These are phyloP conservation scores for Noccaea bulbosa DNA, from an alignment of 345 rosid genomes.

Conservation along the genomic window DNA sequence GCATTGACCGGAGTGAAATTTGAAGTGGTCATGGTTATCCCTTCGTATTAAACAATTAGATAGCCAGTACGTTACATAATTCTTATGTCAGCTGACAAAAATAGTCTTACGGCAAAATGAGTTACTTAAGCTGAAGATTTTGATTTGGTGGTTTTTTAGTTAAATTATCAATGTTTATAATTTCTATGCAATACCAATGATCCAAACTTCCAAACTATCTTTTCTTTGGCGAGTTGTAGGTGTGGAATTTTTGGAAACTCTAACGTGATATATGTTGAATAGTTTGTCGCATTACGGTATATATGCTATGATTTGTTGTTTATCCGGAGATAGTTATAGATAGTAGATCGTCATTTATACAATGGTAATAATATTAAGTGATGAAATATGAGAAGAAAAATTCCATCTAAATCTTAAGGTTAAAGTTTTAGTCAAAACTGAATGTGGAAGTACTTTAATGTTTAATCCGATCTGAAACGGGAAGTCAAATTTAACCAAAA, in stretches of 20 bases:
- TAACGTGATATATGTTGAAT: not conserved
- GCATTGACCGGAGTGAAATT: slow-evolving; percentile 6
- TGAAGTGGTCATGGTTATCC: not conserved
- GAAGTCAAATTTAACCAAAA: slow-evolving; percentile 7
- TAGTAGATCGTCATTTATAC: not conserved
- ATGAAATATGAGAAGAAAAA: too few relatives aligned
- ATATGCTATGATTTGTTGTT: too few relatives aligned
- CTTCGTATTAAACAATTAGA: not conserved
- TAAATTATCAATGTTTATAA: not conserved
- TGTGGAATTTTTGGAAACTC: not conserved
- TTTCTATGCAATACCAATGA: not conserved
- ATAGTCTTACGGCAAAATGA: not conserved
- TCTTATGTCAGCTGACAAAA: not conserved
- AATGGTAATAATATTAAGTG: not conserved
- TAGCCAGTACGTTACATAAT: not conserved
- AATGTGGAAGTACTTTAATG: slow-evolving; percentile 4
- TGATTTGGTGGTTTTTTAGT: not conserved
- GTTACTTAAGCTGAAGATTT: not conserved
- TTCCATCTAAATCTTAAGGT: not conserved
- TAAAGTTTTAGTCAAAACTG: not conserved
- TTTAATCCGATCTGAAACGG: not conserved
- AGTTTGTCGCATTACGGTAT: not conserved
- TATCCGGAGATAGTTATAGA: not conserved
- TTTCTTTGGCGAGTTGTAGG: too few relatives aligned
- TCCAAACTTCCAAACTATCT: too few relatives aligned